A percentile compares a stretch with the other conserved stretches of the same genome.
These are phyloP conservation scores for Macrolepiota albuminosa DNA, from an alignment of 768 basidiomycete species.

Conservation along the genomic window DNA sequence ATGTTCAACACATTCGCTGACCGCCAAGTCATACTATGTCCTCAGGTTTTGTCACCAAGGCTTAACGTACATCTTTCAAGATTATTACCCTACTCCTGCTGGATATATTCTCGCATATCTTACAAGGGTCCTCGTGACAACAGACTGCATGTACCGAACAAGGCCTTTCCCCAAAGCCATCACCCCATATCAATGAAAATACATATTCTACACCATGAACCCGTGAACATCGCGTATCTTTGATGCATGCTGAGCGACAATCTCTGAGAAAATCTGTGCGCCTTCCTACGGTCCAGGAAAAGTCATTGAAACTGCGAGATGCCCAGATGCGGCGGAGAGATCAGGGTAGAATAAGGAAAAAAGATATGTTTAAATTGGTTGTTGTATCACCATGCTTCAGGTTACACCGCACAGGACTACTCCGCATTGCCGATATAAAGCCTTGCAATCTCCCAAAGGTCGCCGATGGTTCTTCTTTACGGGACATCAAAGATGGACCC, in stretches of 20 bases:
- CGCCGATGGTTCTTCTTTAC: neutral
- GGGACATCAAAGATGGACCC: neutral
- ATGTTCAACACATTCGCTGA: neutral
- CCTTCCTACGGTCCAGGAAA: neutral
- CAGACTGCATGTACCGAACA: neutral
- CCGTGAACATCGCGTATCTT: neutral
- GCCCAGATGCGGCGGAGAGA: too few species aligned
- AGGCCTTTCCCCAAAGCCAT: neutral
- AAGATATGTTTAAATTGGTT: neutral
- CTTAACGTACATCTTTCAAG: neutral
- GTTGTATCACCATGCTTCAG: neutral
- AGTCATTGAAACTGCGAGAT: neutral
- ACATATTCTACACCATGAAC: neutral
- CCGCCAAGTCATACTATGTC: neutral
- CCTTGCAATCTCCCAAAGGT: neutral
- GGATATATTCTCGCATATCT: neutral
- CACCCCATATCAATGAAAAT: neutral
- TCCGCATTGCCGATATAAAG: neutral
- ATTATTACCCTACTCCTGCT: neutral
- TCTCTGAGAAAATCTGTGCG: neutral
- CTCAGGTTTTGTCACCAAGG: neutral
- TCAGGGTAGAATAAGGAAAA: neutral
- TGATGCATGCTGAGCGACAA: neutral
- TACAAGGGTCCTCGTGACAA: neutral
- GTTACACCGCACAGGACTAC: neutral